Conservation (phyloP, 148 eudicot species). For the Nepenthes mirabilis region DNA sequence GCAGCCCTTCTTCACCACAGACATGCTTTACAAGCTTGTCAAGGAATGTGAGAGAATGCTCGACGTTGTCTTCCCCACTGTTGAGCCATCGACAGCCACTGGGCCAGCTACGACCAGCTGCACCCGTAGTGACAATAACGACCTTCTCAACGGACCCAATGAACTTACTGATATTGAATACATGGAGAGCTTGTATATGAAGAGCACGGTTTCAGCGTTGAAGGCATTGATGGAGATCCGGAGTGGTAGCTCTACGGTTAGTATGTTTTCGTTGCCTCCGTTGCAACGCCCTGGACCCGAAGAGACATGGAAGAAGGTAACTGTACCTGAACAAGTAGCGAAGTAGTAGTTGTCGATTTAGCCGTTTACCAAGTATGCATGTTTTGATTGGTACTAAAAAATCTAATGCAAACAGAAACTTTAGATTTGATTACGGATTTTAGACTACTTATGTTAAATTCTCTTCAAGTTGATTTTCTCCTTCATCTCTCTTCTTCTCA, state of each 20-base stretch:
- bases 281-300: slow-evolving; percentile 40
- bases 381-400: no score
- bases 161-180: slow-evolving; percentile 64
- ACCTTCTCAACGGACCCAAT: slow-evolving; percentile 32
- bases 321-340: slow-evolving; percentile 50
- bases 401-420: no score
- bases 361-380: no score
- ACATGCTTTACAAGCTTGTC: slow-evolving; percentile 64
- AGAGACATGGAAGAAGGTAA: slow-evolving; percentile 54
- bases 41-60: slow-evolving; percentile 79
- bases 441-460: no score
- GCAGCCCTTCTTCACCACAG: slow-evolving; percentile 88
- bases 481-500: no score
- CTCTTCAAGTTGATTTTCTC: no score
- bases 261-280: slow-evolving; percentile 76
- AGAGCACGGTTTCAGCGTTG: slow-evolving; percentile 67
- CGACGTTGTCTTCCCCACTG: slow-evolving; percentile 41
- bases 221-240: slow-evolving; percentile 60
- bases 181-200: slow-evolving; percentile 72
- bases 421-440: no score
- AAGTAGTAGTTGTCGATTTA: slow-evolving; percentile 13
- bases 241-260: slow-evolving; percentile 77
- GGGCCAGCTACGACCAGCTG: slow-evolving; percentile 15
- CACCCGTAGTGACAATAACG: slow-evolving; percentile 3
- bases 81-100: slow-evolving; percentile 20